phyloP scores from a whole-genome alignment of 2,329 filamentous ascomycete species.

The Clonostachys rhizophaga region DNA sequence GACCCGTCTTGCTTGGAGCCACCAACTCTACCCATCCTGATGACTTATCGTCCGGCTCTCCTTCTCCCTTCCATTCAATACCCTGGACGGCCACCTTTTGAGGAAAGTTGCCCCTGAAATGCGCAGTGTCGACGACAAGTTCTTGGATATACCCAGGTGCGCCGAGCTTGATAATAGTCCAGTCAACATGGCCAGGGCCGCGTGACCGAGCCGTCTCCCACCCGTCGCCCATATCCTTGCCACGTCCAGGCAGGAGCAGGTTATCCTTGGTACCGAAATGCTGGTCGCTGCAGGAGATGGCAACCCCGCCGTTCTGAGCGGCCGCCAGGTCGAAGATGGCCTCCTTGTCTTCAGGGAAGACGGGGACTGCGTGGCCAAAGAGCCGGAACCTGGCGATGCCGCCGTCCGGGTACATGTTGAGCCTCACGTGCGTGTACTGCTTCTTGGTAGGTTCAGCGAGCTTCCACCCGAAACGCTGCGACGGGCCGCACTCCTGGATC shows the following conservation, averaged over 20 bases:
- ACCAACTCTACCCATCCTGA: conserved; percentile 64
- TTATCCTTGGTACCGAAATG: conserved; percentile 83
- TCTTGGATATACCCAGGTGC: conserved; percentile 59
- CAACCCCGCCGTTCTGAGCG: conserved; percentile 74
- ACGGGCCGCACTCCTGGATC: conserved; percentile 68
- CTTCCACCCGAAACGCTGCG: conserved; percentile 69
- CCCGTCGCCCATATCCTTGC: conserved; percentile 82
- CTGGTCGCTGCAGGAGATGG: conserved; percentile 73
- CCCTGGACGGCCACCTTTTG: conserved; percentile 68
- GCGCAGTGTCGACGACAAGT: conserved; percentile 74
- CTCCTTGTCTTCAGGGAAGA: conserved; percentile 63
- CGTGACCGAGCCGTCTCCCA: conserved; percentile 81
- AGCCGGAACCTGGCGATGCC: conserved; percentile 78
- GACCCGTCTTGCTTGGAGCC: conserved; percentile 61
- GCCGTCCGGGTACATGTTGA: conserved; percentile 84
- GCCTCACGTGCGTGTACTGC: conserved; percentile 72
- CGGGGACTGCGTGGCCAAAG: conserved; percentile 70
- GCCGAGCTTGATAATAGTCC: conserved; percentile 74
- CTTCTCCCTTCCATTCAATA: conserved; percentile 47
- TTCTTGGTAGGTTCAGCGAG: conserved; percentile 54
- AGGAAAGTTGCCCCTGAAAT: conserved; percentile 81
- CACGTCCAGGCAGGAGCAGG: conserved; percentile 71
- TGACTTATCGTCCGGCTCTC: conserved; percentile 51
- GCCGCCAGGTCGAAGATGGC: conserved; percentile 72
- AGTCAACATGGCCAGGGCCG: conserved; percentile 69